Evolutionary conservation across 2,329 filamentous ascomycete species (phyloP).

Genomic region (Pseudogymnoascus sp.): DNA sequence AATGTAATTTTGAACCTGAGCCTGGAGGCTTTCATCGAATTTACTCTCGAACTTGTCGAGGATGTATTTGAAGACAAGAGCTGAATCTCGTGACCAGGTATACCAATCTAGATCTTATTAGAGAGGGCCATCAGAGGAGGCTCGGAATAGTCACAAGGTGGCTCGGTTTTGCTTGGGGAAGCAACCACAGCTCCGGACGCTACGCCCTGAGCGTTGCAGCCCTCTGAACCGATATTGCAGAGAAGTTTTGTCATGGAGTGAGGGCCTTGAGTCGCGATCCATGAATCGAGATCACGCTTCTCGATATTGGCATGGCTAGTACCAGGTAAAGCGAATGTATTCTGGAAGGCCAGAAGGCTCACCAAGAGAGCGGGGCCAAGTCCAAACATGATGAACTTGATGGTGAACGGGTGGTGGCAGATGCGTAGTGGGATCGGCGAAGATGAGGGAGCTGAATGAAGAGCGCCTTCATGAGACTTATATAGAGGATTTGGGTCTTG

Average conservation of each 20-base stretch:
- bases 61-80: slow-evolving; percentile 60
- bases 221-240: slow-evolving; percentile 51
- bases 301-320: slow-evolving; percentile 29
- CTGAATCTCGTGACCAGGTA: slow-evolving; percentile 71
- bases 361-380: slow-evolving; percentile 43
- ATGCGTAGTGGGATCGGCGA: slow-evolving; percentile 18
- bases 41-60: slow-evolving; percentile 55
- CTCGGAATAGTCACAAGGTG: slow-evolving; percentile 42
- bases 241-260: slow-evolving; percentile 45
- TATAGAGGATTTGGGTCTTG: slow-evolving; percentile 1
- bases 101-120: slow-evolving; percentile 53
- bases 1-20: slow-evolving; percentile 59
- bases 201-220: slow-evolving; percentile 41
- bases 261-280: slow-evolving; percentile 43
- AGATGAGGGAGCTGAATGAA: slow-evolving; percentile 14
- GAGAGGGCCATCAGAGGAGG: slow-evolving; percentile 13
- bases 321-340: slow-evolving; percentile 40
- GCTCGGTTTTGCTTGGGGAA: slow-evolving; percentile 44
- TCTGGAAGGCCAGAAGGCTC: slow-evolving; percentile 43
- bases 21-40: slow-evolving; percentile 40
- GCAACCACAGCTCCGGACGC: slow-evolving; percentile 47
- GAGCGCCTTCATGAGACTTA: background rate
- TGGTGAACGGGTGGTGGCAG: slow-evolving; percentile 9
- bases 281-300: slow-evolving; percentile 44
- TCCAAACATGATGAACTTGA: slow-evolving; percentile 40